Evolutionary conservation across 441 rosid species (phyloP).

Genomic region (Populus hybrid): DNA sequence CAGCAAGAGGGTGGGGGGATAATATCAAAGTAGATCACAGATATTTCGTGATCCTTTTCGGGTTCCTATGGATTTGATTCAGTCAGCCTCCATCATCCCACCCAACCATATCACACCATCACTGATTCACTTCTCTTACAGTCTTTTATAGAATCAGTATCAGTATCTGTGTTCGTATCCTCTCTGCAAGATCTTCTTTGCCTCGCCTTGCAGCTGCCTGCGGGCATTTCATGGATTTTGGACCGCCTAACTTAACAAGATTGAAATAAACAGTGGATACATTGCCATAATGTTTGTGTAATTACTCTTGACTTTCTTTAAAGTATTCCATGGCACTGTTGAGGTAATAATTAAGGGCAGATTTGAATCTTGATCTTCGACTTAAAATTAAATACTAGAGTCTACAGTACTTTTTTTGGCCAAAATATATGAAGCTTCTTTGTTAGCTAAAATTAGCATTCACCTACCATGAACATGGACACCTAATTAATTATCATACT

Average conservation of each 20-base stretch:
- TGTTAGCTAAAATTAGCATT: no score
- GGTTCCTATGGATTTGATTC: slow-evolving; percentile 46
- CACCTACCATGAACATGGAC: neutral
- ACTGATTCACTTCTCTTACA: no score
- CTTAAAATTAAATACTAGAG: neutral
- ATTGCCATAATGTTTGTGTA: neutral
- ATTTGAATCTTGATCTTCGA: neutral
- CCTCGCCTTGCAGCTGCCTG: neutral
- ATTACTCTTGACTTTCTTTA: neutral
- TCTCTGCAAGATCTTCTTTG: slow-evolving; percentile 2
- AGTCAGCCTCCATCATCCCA: slow-evolving; percentile 13
- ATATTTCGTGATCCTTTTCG: slow-evolving; percentile 63
- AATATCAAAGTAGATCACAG: slow-evolving; percentile 50
- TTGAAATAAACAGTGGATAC: neutral
- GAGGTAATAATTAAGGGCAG: neutral
- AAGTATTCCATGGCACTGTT: neutral
- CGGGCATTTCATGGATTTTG: slow-evolving; percentile 1
- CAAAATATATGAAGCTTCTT: no score
- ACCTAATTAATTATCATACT: neutral
- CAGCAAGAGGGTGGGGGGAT: slow-evolving; percentile 21
- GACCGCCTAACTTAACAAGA: neutral
- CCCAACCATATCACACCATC: neutral
- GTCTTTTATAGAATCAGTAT: slow-evolving; percentile 4
- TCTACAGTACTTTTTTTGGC: neutral
- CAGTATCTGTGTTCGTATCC: slow-evolving; percentile 1